These are phyloP conservation scores for Mycena latifolia DNA, from an alignment of 768 basidiomycete genomes.

Conservation along the genomic window DNA sequence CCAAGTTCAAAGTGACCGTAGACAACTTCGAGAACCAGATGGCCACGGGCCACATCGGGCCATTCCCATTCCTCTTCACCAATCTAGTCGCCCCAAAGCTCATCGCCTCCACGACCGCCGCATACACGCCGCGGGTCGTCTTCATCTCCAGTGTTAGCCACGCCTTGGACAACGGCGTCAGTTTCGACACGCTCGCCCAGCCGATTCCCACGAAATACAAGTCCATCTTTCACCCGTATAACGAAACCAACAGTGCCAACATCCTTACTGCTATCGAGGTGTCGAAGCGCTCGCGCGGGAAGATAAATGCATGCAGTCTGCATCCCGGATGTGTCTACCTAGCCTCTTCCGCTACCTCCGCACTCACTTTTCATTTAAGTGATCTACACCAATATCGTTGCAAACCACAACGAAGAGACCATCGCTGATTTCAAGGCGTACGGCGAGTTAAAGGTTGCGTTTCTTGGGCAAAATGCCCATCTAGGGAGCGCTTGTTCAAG, in stretches of 20 bases:
- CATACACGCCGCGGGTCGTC: not conserved
- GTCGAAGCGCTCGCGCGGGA: no score
- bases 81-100: constrained; percentile 1
- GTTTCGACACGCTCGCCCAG: not conserved
- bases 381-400: no score
- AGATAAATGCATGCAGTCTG: constrained; percentile 15
- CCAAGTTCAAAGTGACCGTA: not conserved
- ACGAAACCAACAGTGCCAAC: constrained; percentile 1
- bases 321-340: constrained; percentile 16
- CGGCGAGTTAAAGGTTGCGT: no score
- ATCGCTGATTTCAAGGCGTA: no score
- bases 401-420: no score
- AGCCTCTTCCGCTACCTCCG: no score
- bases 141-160: not conserved
- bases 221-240: not conserved
- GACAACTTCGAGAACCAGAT: constrained; percentile 3
- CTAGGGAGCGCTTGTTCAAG: no score
- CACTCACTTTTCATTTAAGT: no score
- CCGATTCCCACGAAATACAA: not conserved
- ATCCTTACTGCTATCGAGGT: not conserved
- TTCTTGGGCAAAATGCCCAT: no score
- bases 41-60: not conserved
- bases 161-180: not conserved
- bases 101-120: not conserved
- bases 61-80: constrained; percentile 5